These are phyloP conservation scores for Penicillium taxi DNA, from an alignment of 495 filamentous ascomycete genomes.

Conservation along the genomic window DNA sequence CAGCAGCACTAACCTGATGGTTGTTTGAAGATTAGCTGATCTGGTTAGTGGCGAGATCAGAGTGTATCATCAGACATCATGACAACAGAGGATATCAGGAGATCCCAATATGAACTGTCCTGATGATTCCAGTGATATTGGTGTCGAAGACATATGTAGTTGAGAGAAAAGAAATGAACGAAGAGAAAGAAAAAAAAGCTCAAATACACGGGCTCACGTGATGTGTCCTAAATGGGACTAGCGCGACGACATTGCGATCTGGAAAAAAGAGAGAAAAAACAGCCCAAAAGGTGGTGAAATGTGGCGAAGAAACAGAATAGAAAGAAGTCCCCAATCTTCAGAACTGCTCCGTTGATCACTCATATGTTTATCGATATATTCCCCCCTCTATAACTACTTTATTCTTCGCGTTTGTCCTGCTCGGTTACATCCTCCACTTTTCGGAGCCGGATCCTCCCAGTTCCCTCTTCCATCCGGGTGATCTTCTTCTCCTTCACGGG, in stretches of 20 bases:
- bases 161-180: constrained; percentile 12
- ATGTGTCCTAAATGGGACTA: constrained; percentile 16
- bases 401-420: constrained; percentile 5
- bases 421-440: constrained; percentile 27
- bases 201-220: constrained; percentile 23
- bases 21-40: constrained; percentile 14
- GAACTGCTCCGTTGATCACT: neutral
- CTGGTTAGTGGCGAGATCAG: constrained; percentile 16
- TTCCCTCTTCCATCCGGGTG: constrained; percentile 25
- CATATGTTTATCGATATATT: neutral
- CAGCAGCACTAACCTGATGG: constrained; percentile 6
- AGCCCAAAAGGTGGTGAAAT: neutral
- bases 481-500: constrained; percentile 25
- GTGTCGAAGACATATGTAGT: neutral
- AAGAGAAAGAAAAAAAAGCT: constrained; percentile 21
- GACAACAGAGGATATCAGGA: neutral
- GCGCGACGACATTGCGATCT: constrained; percentile 17
- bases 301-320: neutral
- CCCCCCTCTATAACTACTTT: neutral
- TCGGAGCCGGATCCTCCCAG: constrained; percentile 28
- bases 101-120: neutral
- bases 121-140: neutral
- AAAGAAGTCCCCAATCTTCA: neutral
- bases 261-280: constrained; percentile 6
- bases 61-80: constrained; percentile 10